Evolutionary conservation across 371 early-diverging fungal species (phyloP), one percentile per base, ranked within the genome.

Genomic region (Gilbertella persicaria): DNA sequence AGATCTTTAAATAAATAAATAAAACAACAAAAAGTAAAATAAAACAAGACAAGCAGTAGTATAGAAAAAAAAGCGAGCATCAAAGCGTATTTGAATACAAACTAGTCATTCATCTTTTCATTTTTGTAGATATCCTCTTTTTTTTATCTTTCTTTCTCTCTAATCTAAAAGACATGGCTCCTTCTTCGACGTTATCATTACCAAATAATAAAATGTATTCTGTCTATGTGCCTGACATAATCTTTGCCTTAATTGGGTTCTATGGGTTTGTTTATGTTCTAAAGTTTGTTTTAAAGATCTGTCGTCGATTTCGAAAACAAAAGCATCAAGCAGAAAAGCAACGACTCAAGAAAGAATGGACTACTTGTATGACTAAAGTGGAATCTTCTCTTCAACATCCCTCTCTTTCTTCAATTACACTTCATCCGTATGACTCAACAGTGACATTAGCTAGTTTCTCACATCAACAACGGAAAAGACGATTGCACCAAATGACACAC

Each of bases 311-410:
- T 24, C 40, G 33, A 20, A 21, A 50, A 0, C 54, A 20, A 26
- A 43, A 24, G 21, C 39, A 45, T 14, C 37, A 37, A 21, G 38
- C 12, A 45, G 55, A 61, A 29, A 61, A 51, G 17, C 45, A 55
- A 6, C 38, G 17, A 1, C 21, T 55, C 9, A 45, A 35, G 23
- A 10, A 21, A 19, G 19, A n/a, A n/a, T 61, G 61, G 55, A 39
- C 30, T 5, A 29, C 38, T 28, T 23, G 7, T 26, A 45, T 24
- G 17, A 25, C 37, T 19, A 40, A 53, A 30, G n/a, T 9, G 12
- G 12, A 43, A 42, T 23, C 23, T 20, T 17, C 13, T 33, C 33
- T 9, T 33, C 13, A 13, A 8, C 33, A 5, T 33, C 3, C 33
- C 8, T 33, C 10, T 2, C 8, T 10, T 13, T 10, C 33, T 5